A percentile compares a stretch with the other conserved stretches of the same genome.
phyloP scores from a whole-genome alignment of 371 early-diverging fungal genomes.

The Phascolomyces articulosus region DNA sequence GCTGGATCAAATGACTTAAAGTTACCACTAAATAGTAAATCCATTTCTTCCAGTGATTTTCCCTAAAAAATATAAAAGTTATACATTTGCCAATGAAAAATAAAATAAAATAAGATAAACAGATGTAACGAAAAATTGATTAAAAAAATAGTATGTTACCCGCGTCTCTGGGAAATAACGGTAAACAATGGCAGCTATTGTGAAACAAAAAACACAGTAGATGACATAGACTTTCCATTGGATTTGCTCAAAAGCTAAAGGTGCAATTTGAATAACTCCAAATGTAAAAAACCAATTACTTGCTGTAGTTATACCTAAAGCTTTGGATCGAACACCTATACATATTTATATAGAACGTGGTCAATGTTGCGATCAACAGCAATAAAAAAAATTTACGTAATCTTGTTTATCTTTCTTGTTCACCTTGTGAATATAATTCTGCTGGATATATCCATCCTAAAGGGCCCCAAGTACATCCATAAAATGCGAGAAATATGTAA shows the following conservation, averaged over 20 bases:
- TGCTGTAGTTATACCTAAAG: slow-evolving; percentile 82
- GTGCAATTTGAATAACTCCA: slow-evolving; percentile 63
- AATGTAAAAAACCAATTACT: slow-evolving; percentile 89
- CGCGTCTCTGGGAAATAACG: slow-evolving; percentile 85
- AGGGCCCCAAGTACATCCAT: slow-evolving; percentile 79
- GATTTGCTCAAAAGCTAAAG: slow-evolving; percentile 62
- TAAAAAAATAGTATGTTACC: slow-evolving; percentile 27
- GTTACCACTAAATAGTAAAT: slow-evolving; percentile 43
- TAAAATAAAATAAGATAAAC: neutral
- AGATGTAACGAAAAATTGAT: neutral
- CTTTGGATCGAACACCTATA: slow-evolving; percentile 75
- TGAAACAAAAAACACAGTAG: slow-evolving; percentile 62
- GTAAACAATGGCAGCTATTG: slow-evolving; percentile 62
- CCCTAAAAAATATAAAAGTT: slow-evolving; percentile 23
- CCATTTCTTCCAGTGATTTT: slow-evolving; percentile 54
- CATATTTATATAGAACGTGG: neutral
- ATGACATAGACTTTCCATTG: slow-evolving; percentile 68
- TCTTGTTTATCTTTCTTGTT: no score
- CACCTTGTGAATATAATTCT: slow-evolving; percentile 81
- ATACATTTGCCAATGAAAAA: no score
- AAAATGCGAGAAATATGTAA: slow-evolving; percentile 74
- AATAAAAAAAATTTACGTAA: no score
- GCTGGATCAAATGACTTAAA: slow-evolving; percentile 38
- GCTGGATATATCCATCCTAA: slow-evolving; percentile 62
- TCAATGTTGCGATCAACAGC: no score